These are phyloP conservation scores for Smallanthus sonchifolius DNA, from an alignment of 129 eudicot genomes.

Conservation along the genomic window DNA sequence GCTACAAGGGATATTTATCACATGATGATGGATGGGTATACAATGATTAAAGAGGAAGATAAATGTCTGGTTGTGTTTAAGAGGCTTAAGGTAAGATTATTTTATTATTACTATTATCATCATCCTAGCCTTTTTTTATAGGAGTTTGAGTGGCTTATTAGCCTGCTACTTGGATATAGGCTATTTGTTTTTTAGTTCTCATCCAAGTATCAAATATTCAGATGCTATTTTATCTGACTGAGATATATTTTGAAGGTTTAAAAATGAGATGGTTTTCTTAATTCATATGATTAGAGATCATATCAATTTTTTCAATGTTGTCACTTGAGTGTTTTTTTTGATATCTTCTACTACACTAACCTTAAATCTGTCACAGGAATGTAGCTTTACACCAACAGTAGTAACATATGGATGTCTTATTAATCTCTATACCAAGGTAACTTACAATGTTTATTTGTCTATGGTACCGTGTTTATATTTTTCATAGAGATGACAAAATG, in stretches of 20 bases:
- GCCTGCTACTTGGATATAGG: background rate
- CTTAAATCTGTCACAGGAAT: slow-evolving; percentile 49
- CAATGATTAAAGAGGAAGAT: slow-evolving; percentile 75
- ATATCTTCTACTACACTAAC: slow-evolving; percentile 6
- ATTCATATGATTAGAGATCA: background rate
- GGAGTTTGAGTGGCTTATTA: background rate
- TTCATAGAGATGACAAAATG: background rate
- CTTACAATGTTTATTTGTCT: slow-evolving; percentile 5
- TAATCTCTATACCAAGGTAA: slow-evolving; percentile 86
- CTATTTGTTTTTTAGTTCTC: background rate
- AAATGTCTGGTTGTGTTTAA: slow-evolving; percentile 80
- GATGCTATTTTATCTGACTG: background rate
- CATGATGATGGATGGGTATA: slow-evolving; percentile 98
- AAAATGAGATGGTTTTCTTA: background rate
- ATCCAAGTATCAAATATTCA: background rate
- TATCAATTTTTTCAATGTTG: background rate
- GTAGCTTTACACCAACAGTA: slow-evolving; percentile 72
- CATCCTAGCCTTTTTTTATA: background rate
- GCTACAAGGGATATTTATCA: slow-evolving; percentile 86
- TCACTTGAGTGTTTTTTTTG: background rate
- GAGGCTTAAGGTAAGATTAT: slow-evolving; percentile 68
- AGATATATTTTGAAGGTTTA: background rate
- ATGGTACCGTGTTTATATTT: background rate
- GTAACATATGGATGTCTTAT: slow-evolving; percentile 88
- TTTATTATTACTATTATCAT: background rate